Evolutionary conservation across 257 asterid genomes (phyloP), one percentile per base, ranked within the genome.

Genomic region (Penstemon eatonii): DNA sequence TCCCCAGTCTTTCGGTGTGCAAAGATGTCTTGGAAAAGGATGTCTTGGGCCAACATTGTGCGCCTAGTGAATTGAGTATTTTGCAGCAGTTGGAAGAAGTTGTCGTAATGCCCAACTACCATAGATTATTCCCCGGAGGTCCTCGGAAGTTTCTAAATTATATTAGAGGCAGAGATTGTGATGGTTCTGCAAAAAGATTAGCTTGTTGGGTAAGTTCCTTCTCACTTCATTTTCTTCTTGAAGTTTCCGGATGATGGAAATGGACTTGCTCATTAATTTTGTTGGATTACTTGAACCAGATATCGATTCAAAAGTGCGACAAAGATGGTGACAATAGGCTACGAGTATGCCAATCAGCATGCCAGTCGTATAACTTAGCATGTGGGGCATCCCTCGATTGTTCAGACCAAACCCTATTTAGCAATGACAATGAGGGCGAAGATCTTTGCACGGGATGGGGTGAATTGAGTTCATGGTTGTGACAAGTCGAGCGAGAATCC

Each of bases 361-460:
- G 99, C 84, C 89, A 89, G 56, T 84, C 98, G 0, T 95, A 95
- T 59, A 95, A 95, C 86, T 46, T 68, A 46, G 99, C 99, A 0
- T 95, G 99, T 49, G 99, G 99, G 66, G 99, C 99, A 3, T 91
- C 99, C 0, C 95, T 95, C 1, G 99, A 95, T 59, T 95, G 99
- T 79, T 85, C 94, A 0, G 99, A 95, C 76, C 99, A 95, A 69
- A 95, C 99, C 63, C 75, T 95, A 4, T 95, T 95, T 56, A 86
- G 98, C 86, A 80, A 84, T 37, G 90, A 89, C n/a, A 90, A 82
- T 38, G 96, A 95, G 75, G 95, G 95, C 3, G 92, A 85, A 77
- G 98, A 95, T 70, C 78, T 91, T 42, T 95, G 99, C 95, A 95
- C 99, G 0, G 99, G 99, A 4, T 91, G 97, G 97, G 99, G 91